These are phyloP conservation scores for Haplosporangium gracile DNA, from an alignment of 192 early-diverging fungal genomes.

Conservation along the genomic window DNA sequence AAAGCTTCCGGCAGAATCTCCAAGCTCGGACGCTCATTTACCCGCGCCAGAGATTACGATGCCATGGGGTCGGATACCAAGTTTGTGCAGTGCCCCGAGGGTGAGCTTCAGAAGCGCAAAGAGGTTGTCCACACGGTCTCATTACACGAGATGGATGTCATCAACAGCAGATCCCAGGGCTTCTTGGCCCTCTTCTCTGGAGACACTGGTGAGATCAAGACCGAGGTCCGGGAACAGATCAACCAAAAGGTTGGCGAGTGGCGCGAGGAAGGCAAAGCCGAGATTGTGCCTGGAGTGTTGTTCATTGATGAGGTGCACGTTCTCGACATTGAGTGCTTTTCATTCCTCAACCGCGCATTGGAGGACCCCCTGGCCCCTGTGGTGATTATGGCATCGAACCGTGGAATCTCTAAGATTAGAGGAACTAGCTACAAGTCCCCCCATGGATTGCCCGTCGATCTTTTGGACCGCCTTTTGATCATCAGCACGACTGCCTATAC, in stretches of 20 bases:
- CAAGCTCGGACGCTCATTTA: conserved; percentile 95
- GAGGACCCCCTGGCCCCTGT: conserved; percentile 97
- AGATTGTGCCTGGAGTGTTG: conserved; percentile 97
- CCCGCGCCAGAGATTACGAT: conserved; percentile 97
- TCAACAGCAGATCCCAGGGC: conserved; percentile 97
- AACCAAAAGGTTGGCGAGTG: conserved; percentile 97
- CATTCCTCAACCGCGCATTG: conserved; percentile 96
- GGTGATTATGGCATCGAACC: conserved; percentile 99
- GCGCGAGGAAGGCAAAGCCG: conserved; percentile 99
- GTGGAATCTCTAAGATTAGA: conserved; percentile 94
- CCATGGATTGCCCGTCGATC: conserved; percentile 97
- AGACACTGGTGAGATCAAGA: conserved; percentile 98
- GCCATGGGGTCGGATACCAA: conserved; percentile 97
- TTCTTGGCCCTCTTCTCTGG: conserved; percentile 98
- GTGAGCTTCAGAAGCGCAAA: conserved; percentile 97
- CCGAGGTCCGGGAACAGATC: conserved; percentile 97
- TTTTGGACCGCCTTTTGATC: conserved; percentile 95
- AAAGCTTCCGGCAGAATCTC: conserved; percentile 98
- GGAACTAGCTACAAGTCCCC: conserved; percentile 97
- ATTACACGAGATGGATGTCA: conserved; percentile 99
- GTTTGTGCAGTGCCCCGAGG: conserved; percentile 99
- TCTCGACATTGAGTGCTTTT: conserved; percentile 99
- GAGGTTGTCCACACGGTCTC: conserved; percentile 98
- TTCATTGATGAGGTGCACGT: conserved; percentile 99
- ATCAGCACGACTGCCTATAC: conserved; percentile 93